Percentiles rank a stretch among this genome's conserved stretches.
Evolutionary conservation across 2,329 filamentous ascomycete species (phyloP).

Genomic region (Arthrobotrys pseudoclavata): DNA sequence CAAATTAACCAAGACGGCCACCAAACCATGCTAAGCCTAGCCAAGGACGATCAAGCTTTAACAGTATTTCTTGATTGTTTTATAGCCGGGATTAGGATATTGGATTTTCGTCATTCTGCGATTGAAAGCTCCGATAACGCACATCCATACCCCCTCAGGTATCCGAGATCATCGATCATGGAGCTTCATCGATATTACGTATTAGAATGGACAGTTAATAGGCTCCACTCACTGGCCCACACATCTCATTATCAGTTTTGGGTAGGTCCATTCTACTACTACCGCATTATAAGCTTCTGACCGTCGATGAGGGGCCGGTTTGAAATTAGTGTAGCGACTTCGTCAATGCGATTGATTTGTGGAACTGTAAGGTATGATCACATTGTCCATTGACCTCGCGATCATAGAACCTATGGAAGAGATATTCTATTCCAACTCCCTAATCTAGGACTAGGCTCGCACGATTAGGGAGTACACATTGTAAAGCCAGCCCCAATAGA

Average conservation of each 20-base stretch:
- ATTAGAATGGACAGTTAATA: slow-evolving; percentile 20
- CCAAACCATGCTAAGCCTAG: slow-evolving; percentile 47
- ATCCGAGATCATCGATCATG: slow-evolving; percentile 6
- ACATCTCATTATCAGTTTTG: slow-evolving; percentile 18
- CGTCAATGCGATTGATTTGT: neutral
- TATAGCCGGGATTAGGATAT: slow-evolving; percentile 30
- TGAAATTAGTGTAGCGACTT: neutral
- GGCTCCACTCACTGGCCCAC: slow-evolving; percentile 24
- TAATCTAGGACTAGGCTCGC: slow-evolving; percentile 12
- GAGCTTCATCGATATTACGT: neutral
- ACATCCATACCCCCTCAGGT: neutral
- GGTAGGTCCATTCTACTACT: slow-evolving; percentile 1
- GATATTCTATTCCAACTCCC: slow-evolving; percentile 25
- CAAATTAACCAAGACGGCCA: slow-evolving; percentile 27
- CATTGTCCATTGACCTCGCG: neutral
- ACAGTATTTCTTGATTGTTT: slow-evolving; percentile 32
- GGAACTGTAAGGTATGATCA: neutral
- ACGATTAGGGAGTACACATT: neutral
- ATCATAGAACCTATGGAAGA: neutral
- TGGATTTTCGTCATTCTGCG: slow-evolving; percentile 41
- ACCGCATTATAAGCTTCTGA: too few relatives aligned
- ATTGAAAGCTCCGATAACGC: slow-evolving; percentile 49
- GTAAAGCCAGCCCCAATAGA: neutral
- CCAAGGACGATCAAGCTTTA: slow-evolving; percentile 59
- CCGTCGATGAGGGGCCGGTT: slow-evolving; percentile 6